Evolutionary conservation across 2,329 filamentous ascomycete species (phyloP), one percentile per base, ranked within the genome.

Genomic region (Chrysoporthe puriensis): DNA sequence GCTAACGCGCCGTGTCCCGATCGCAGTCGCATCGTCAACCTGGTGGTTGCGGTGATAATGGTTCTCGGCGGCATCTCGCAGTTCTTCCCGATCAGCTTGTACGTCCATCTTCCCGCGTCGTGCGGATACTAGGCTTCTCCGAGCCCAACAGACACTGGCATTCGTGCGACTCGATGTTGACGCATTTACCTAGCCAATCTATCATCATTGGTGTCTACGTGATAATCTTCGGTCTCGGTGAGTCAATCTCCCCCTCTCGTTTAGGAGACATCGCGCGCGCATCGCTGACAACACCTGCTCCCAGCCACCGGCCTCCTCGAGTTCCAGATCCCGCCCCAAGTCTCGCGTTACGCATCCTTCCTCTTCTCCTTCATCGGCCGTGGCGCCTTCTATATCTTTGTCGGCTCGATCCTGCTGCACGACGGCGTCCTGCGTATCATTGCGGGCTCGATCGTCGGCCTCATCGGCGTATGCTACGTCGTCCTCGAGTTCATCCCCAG

Each of bases 291-390:
- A 13, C 13, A 43, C 16, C 57, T 18, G 11, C 16, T 59, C 3
- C 57, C 42, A 67, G 66, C 56, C 56, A 70, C 69, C 54, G 69
- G 67, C 52, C 69, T 70, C 58, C 16, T 63, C 44, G 96, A 99
- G 81, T 97, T 98, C 83, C 91, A 97, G 81, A 95, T 97, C 74
- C 95, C 96, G 62, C 93, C 94, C 69, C 94, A 97, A 79, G 86
- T 97, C 65, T 91, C 94, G 68, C 91, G 93, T 82, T 97, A 98
- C 84, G 95, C 94, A 65, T 97, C 93, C 13, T 99, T 99, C 85
- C 90, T 98, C 81, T 98, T 98, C 85, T 97, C 93, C 67, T 98
- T 99, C 86, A 83, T 98, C 73, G 96, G 96, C 70, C 94, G 96
- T 77, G 96, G 96, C 81, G 85, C 93, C 78, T 98, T 99, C 85